A percentile compares a stretch with the other conserved stretches of the same genome.
phyloP scores from a whole-genome alignment of 1,284 basidiomycete genomes.

The Sanguinoderma infundibulare region DNA sequence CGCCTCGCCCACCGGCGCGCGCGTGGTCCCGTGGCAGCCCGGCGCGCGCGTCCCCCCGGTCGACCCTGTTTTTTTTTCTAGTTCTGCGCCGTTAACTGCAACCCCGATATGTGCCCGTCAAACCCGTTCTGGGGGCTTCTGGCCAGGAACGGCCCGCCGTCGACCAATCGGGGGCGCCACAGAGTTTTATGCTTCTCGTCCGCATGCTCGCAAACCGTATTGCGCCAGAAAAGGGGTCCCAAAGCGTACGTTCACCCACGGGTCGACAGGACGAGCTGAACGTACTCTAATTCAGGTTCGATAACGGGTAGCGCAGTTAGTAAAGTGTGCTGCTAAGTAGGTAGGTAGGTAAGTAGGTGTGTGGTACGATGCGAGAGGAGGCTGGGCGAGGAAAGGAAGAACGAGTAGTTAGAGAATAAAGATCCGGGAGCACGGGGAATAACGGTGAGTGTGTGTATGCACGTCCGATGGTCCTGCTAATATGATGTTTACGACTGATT shows the following conservation, averaged over 20 bases:
- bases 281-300: constrained; percentile 11
- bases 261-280: not conserved
- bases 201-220: not conserved
- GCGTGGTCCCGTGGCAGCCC: not conserved
- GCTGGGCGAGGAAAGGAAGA: not conserved
- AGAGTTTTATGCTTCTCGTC: constrained; percentile 6
- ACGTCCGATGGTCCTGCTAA: constrained; percentile 16
- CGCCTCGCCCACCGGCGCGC: constrained; percentile 1
- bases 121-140: no score
- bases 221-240: constrained; percentile 19
- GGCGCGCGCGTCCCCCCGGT: not conserved
- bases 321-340: not conserved
- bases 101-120: no score
- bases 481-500: not conserved
- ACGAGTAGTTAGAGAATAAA: constrained; percentile 27
- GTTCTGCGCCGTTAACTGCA: no score
- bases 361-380: not conserved
- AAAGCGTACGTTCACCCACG: constrained; percentile 5
- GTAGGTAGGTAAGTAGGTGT: not conserved
- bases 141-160: not conserved
- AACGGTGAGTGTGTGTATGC: constrained; percentile 23
- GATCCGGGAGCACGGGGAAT: constrained; percentile 26
- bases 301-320: not conserved
- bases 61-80: no score
- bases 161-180: not conserved